Evolutionary conservation across 257 asterid species (phyloP).

Genomic region (Gardenia jasminoides): DNA sequence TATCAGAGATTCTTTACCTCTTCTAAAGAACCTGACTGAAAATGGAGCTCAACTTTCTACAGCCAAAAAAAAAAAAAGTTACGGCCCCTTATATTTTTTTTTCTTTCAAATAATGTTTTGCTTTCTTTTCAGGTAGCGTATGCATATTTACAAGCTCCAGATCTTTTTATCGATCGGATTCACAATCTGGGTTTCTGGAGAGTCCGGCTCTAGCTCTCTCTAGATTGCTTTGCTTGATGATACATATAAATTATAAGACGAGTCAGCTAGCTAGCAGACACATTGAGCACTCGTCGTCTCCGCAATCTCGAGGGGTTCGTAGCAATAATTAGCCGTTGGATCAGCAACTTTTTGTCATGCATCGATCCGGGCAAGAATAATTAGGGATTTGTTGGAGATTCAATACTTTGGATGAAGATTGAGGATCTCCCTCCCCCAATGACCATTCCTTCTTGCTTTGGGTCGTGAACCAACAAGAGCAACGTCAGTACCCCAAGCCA

Average conservation of each 20-base stretch:
- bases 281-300: neutral
- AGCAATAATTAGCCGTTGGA: neutral
- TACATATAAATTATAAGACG: too few species aligned
- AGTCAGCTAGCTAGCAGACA: neutral
- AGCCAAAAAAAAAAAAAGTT: slow-evolving; percentile 9
- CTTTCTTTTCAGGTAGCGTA: neutral
- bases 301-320: slow-evolving; percentile 9
- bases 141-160: neutral
- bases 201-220: neutral
- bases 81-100: too few species aligned
- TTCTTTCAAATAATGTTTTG: too few species aligned
- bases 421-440: neutral
- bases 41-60: slow-evolving; percentile 22
- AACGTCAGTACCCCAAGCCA: neutral
- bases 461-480: neutral
- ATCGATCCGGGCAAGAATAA: slow-evolving; percentile 17
- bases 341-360: slow-evolving; percentile 3
- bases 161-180: neutral
- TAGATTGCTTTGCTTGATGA: slow-evolving; percentile 1
- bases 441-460: neutral
- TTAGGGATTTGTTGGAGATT: slow-evolving; percentile 5
- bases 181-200: slow-evolving; percentile 8
- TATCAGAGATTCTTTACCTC: slow-evolving; percentile 31
- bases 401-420: neutral
- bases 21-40: slow-evolving; percentile 17